These are phyloP conservation scores for Lactarius pseudohatsudake DNA, from an alignment of 768 basidiomycete species.

Conservation along the genomic window DNA sequence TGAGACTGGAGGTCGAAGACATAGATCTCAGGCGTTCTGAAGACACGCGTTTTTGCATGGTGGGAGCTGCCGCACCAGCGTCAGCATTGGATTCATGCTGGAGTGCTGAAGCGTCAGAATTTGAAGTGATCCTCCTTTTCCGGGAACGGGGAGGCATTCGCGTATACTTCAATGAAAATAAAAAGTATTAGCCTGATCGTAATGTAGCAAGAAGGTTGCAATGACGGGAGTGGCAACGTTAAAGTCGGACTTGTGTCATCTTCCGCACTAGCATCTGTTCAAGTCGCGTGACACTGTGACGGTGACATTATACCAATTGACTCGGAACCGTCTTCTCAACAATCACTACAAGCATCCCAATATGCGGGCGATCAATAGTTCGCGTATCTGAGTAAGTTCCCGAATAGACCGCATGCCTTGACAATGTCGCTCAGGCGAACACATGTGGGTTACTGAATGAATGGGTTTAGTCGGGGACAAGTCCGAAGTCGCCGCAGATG, in stretches of 20 bases:
- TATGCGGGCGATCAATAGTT: neutral
- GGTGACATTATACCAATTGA: neutral
- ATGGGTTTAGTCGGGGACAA: neutral
- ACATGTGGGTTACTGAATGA: neutral
- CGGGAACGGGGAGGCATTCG: slow-evolving; percentile 12
- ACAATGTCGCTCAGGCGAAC: neutral
- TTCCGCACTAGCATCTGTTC: neutral
- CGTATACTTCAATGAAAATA: neutral
- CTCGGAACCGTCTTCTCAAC: too few species aligned
- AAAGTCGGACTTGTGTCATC: neutral
- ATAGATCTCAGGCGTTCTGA: neutral
- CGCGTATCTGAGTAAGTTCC: neutral
- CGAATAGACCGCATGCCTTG: neutral
- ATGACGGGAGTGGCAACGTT: slow-evolving; percentile 2
- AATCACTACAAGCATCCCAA: too few species aligned
- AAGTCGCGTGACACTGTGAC: neutral
- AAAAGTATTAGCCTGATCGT: neutral
- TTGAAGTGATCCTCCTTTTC: neutral
- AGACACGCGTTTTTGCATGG: neutral
- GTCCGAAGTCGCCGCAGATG: neutral
- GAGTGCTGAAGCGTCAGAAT: neutral
- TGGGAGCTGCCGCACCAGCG: neutral
- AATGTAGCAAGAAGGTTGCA: neutral
- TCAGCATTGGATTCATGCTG: neutral
- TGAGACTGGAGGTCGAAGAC: slow-evolving; percentile 8